Percentiles rank a stretch among this genome's conserved stretches.
Evolutionary conservation across 352 stramenopile genomes (phyloP).

Genomic region (Globisporangium cylindrosporum): DNA sequence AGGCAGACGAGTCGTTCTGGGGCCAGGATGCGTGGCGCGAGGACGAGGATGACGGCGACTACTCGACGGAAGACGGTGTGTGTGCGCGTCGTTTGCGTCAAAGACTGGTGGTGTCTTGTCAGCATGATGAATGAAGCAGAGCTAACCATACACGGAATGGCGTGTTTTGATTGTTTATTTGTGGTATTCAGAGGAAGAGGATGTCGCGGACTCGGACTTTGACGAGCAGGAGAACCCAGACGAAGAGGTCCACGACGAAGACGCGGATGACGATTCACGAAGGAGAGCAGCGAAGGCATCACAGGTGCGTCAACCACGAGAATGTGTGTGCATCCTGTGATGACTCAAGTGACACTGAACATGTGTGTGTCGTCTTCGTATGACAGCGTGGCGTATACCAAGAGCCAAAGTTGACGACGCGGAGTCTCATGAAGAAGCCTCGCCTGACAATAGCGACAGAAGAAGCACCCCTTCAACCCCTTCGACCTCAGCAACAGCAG

Average conservation of each 20-base stretch:
- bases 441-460: conserved; percentile 8
- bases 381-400: conserved; percentile 21
- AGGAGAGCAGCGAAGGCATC: conserved; percentile 23
- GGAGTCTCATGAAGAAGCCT: conserved; percentile 18
- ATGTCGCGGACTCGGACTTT: conserved; percentile 88
- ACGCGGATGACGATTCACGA: conserved; percentile 44
- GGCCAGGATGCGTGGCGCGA: conserved; percentile 82
- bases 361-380: neutral
- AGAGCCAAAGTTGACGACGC: conserved; percentile 24
- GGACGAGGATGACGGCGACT: conserved; percentile 82
- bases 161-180: neutral
- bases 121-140: neutral
- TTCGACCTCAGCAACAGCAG: no score
- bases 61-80: conserved; percentile 84
- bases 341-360: neutral
- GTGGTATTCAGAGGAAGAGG: conserved; percentile 69
- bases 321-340: neutral
- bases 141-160: neutral
- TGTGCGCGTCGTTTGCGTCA: neutral
- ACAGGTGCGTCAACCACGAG: conserved; percentile 6
- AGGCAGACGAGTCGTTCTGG: conserved; percentile 88
- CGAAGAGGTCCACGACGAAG: conserved; percentile 68
- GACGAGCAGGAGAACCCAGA: conserved; percentile 80
- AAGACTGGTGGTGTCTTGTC: neutral
- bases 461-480: neutral